Evolutionary conservation across 2,329 filamentous ascomycete genomes (phyloP), one percentile per base, ranked within the genome.

Genomic region (Diplodia intermedia): DNA sequence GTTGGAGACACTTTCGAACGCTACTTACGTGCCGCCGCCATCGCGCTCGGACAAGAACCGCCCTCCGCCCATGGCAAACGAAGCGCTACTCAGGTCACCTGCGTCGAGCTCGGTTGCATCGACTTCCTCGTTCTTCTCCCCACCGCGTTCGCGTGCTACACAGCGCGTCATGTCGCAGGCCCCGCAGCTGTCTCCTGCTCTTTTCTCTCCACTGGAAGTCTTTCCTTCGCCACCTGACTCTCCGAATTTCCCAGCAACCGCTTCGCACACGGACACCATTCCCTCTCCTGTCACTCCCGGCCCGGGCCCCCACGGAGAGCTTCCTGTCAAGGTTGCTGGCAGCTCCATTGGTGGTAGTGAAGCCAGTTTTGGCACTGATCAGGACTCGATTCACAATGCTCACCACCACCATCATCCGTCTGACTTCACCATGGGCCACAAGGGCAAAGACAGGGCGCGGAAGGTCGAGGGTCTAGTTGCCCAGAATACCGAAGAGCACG

Each of bases 201-300:
- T 73, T 33, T 76, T 76, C 62, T 77, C 76, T 6, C 76, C 75
- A 0, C 70, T 76, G 43, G 75, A 79, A 23, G 36, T 63, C 5
- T 78, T 77, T 55, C 68, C 71, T 14, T 75, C 74, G 23, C 70
- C 74, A 15, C 73, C 72, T 18, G 73, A 73, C 1, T 74, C 72
- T 4, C 73, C 72, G 9, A 63, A 49, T 11, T 61, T 54, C 56
- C 56, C 57, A 12, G 57, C 56, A 15, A 68, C 66, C 3, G 56
- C 56, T n/a, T 62, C 66, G 5, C 47, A 54, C n/a, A 68, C 40
- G 6, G 66, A 63, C 31, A 54, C 76, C 73, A 38, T 79, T 1
- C 76, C 78, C 14, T 79, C 77, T 0, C 78, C 78, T 0, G 68
- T 78, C n/a, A 79, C 78, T 0, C 78, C 78, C 4, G 74, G 75